phyloP scores from a whole-genome alignment of 768 basidiomycete genomes.

The Obba rivulosa region DNA sequence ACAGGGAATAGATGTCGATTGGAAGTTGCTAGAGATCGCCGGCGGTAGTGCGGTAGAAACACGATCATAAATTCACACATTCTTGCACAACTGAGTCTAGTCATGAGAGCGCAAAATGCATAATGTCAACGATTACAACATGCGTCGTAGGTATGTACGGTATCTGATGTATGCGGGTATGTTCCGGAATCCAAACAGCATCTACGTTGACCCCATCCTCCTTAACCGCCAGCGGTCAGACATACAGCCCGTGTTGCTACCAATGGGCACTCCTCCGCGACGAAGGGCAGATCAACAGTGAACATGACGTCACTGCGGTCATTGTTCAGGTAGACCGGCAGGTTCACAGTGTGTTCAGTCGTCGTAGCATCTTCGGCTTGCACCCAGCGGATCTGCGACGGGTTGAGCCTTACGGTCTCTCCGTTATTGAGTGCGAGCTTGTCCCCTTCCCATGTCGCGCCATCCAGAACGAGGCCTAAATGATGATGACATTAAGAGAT shows the following conservation, averaged over 20 bases:
- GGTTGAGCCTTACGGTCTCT: conserved; percentile 66
- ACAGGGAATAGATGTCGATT: conserved; percentile 78
- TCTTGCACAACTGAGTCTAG: neutral
- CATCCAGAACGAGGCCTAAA: conserved; percentile 80
- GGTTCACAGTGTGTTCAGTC: conserved; percentile 50
- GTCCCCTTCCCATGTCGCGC: conserved; percentile 70
- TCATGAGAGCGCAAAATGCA: neutral
- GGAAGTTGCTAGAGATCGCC: conserved; percentile 77
- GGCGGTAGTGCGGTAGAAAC: conserved; percentile 33
- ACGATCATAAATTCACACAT: neutral
- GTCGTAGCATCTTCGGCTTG: conserved; percentile 43
- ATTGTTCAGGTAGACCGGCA: conserved; percentile 91
- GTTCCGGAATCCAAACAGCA: conserved; percentile 3
- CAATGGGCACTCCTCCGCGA: conserved; percentile 55
- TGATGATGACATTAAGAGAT: neutral
- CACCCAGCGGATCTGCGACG: conserved; percentile 87
- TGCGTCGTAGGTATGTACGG: conserved; percentile 1
- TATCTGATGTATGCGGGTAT: conserved; percentile 14
- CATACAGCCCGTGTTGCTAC: conserved; percentile 89
- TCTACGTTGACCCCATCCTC: neutral
- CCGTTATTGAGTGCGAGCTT: conserved; percentile 82
- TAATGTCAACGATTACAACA: neutral
- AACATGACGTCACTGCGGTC: conserved; percentile 89
- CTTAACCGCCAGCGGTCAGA: conserved; percentile 72
- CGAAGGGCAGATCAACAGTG: conserved; percentile 81